Base-by-base conservation (phyloP, 164 flowering plant genomes). In the Buxus sempervirens region DNA sequence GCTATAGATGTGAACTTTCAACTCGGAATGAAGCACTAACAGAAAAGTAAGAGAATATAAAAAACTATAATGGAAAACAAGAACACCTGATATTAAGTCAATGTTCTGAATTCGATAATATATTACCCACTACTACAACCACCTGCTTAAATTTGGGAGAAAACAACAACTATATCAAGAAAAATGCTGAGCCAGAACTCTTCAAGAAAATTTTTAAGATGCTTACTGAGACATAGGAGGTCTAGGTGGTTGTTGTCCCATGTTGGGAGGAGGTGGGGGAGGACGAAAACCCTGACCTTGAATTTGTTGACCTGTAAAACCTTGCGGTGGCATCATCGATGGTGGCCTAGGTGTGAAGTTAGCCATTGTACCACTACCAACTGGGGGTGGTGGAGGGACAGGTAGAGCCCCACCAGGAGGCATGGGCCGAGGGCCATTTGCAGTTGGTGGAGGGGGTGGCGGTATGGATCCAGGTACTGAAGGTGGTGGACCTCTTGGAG, bases 371-470 rank as follows among this genome's bases (percentile, higher is more conserved):
- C 93, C 89, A 76, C 85, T 72, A 26, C 93, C 88, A 62, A 78
- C 72, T 21, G 96, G 89, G 20, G 96, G 96, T 49, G 95, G 93
- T 15, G 93, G 97, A 21, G 98, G 96, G 49, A 80, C 83, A 41
- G 89, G 82, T 48, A 85, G 83, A 58, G 76, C 66, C 63, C 95
- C 96, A 73, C 91, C 86, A 14, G 98, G 96, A 54, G 93, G 97
- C 95, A 88, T 90, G n/a, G 97, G 93, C 69, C 95, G 81, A 55
- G 93, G 97, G 0, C 96, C 98, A 79, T 86, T 88, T 27, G 69
- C 83, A 79, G 85, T 76, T 23, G 88, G 86, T 0, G 96, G 96
- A 3, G 84, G 86, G 19, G 94, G 94, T 21, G 90, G 96, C 0
- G 83, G 86, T 32, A 76, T 66, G 36, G 85, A 75, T 21, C 85